Percentiles rank a stretch among this genome's conserved stretches.
Evolutionary conservation across 164 flowering plant species (phyloP).

Genomic region (Vitis labrusca): DNA sequence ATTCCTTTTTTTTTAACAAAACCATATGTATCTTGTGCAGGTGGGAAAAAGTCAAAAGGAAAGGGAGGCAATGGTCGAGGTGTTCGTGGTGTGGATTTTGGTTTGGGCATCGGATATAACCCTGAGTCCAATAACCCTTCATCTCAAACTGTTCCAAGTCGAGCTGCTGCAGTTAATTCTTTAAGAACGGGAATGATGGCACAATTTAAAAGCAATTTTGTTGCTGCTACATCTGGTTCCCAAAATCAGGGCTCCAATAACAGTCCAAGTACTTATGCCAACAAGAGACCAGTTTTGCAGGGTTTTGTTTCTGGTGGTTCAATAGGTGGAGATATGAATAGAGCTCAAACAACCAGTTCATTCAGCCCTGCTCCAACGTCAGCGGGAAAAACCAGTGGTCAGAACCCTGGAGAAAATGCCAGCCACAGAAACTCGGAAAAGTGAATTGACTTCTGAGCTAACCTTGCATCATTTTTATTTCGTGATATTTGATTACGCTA

Average conservation of each 20-base stretch:
- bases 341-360: conserved; percentile 36
- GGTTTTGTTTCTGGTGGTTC: conserved; percentile 98
- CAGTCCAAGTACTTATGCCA: conserved; percentile 35
- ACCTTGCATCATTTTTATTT: neutral
- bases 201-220: conserved; percentile 82
- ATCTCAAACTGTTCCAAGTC: conserved; percentile 38
- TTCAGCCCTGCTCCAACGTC: conserved; percentile 34
- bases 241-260: conserved; percentile 40
- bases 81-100: conserved; percentile 97
- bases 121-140: conserved; percentile 48
- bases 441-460: conserved; percentile 30
- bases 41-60: conserved; percentile 79
- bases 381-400: conserved; percentile 24
- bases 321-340: conserved; percentile 67
- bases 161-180: conserved; percentile 75
- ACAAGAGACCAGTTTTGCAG: conserved; percentile 50
- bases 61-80: conserved; percentile 77
- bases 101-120: conserved; percentile 90
- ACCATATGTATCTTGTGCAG: conserved; percentile 32
- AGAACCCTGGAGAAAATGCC: conserved; percentile 36
- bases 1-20: neutral
- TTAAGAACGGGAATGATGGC: conserved; percentile 81
- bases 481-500: neutral
- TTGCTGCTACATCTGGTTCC: conserved; percentile 78
- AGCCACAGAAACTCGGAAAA: conserved; percentile 49